phyloP scores from a whole-genome alignment of 1,284 basidiomycete species.

The Cutaneotrichosporon sp. region DNA sequence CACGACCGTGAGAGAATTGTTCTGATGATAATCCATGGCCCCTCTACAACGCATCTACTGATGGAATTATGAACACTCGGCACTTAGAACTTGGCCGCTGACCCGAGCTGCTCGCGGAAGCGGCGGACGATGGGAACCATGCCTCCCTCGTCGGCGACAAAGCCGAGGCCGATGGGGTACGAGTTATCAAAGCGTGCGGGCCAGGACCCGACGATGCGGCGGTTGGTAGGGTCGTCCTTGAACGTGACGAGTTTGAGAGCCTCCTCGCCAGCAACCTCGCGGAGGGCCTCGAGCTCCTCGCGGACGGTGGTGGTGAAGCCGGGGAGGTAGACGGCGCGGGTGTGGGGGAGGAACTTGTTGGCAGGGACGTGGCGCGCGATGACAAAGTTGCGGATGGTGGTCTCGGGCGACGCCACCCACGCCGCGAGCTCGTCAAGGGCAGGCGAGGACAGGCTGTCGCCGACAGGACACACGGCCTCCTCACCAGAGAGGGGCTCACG shows the following conservation, averaged over 20 bases:
- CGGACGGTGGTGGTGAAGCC: slow-evolving; percentile 52
- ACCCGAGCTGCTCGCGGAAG: slow-evolving; percentile 47
- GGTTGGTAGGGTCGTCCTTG: slow-evolving; percentile 52
- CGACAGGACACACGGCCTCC: slow-evolving; percentile 60
- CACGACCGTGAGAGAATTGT: too few relatives aligned
- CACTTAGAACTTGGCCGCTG: slow-evolving; percentile 2
- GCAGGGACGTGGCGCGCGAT: slow-evolving; percentile 59
- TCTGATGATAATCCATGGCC: neutral
- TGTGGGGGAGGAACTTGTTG: slow-evolving; percentile 57
- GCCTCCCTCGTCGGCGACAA: slow-evolving; percentile 48
- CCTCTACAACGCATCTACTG: neutral
- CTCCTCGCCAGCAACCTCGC: slow-evolving; percentile 45
- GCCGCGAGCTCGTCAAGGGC: slow-evolving; percentile 54
- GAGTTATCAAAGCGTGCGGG: slow-evolving; percentile 49
- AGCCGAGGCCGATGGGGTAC: slow-evolving; percentile 48
- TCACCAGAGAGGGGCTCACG: slow-evolving; percentile 63
- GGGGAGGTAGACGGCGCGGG: slow-evolving; percentile 53
- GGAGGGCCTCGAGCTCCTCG: slow-evolving; percentile 49
- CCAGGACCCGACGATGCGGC: slow-evolving; percentile 51
- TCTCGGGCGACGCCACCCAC: slow-evolving; percentile 61
- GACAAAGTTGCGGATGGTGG: slow-evolving; percentile 61
- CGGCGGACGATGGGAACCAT: slow-evolving; percentile 49
- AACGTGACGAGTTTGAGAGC: slow-evolving; percentile 50
- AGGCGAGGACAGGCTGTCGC: slow-evolving; percentile 43
- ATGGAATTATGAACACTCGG: neutral